Percentiles rank a stretch among this genome's conserved stretches.
phyloP scores from a whole-genome alignment of 805 yeast species.

The Hanseniaspora osmophila region DNA sequence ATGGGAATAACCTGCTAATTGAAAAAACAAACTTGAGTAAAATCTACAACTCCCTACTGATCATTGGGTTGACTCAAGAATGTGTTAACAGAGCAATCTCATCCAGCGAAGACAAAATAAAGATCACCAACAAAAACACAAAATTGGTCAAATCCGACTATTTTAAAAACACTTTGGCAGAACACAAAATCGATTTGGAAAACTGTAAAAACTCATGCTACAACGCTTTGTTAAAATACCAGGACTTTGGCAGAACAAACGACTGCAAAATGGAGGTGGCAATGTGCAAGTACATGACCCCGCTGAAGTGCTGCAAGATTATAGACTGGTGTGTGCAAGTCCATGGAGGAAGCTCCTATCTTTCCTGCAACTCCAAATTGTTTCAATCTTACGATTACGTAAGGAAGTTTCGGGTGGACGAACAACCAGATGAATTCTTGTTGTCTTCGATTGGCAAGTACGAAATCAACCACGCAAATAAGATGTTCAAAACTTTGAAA shows the following conservation, averaged over 20 bases:
- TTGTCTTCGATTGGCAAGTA: conserved; percentile 38
- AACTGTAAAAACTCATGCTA: conserved; percentile 40
- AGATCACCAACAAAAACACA: conserved; percentile 38
- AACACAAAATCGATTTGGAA: conserved; percentile 38
- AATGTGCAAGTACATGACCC: conserved; percentile 50
- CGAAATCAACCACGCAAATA: neutral
- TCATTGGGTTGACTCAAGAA: conserved; percentile 46
- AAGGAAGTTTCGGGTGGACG: conserved; percentile 48
- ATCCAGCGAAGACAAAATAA: conserved; percentile 34
- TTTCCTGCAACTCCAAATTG: conserved; percentile 41
- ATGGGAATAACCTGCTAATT: conserved; percentile 50
- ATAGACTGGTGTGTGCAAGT: conserved; percentile 52
- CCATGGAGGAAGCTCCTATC: conserved; percentile 52
- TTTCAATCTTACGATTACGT: conserved; percentile 37
- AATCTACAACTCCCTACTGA: conserved; percentile 56
- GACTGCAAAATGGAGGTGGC: conserved; percentile 42
- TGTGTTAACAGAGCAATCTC: conserved; percentile 29
- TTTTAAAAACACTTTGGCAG: conserved; percentile 35
- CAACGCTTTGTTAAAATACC: conserved; percentile 44
- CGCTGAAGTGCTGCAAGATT: conserved; percentile 36
- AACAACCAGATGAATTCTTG: conserved; percentile 61
- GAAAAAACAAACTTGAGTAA: conserved; percentile 58
- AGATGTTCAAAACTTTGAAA: neutral
- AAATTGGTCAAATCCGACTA: conserved; percentile 36
- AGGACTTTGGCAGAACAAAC: conserved; percentile 20